A percentile compares a stretch with the other conserved stretches of the same genome.
Conservation (phyloP, 75 land plant species). For the Pinus taeda region DNA sequence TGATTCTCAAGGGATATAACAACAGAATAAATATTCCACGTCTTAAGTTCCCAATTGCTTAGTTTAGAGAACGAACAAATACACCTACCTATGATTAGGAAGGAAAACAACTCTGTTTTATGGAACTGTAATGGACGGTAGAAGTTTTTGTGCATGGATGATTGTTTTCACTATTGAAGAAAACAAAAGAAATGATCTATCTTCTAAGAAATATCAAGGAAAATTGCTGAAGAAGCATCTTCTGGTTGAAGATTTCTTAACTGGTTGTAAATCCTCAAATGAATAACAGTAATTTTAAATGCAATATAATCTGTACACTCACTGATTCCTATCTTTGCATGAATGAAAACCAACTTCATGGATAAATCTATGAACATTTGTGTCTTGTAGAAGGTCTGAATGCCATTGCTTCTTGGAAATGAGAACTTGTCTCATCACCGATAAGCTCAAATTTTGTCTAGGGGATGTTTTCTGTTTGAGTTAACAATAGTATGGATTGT, state of each 20-base stretch:
- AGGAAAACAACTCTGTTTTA: no score
- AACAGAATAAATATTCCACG: neutral
- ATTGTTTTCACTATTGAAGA: no score
- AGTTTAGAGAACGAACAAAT: neutral
- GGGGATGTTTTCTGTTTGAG: neutral
- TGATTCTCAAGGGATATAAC: neutral
- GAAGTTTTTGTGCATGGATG: no score
- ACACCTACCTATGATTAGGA: no score
- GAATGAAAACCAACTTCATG: neutral
- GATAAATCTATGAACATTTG: no score
- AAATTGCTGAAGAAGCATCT: neutral
- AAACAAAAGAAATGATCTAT: no score
- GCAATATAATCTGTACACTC: neutral
- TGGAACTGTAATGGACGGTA: no score
- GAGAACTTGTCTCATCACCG: neutral
- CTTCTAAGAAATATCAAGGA: no score
- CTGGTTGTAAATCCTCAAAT: neutral
- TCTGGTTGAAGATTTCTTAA: neutral
- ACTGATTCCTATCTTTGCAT: neutral
- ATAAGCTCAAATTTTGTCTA: neutral
- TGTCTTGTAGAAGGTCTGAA: neutral
- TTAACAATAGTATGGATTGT: neutral
- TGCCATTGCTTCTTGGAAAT: neutral
- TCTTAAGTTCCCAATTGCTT: neutral
- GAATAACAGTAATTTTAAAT: neutral